Conservation (phyloP, 306 rosid genomes). For the Sicyos edulis region DNA sequence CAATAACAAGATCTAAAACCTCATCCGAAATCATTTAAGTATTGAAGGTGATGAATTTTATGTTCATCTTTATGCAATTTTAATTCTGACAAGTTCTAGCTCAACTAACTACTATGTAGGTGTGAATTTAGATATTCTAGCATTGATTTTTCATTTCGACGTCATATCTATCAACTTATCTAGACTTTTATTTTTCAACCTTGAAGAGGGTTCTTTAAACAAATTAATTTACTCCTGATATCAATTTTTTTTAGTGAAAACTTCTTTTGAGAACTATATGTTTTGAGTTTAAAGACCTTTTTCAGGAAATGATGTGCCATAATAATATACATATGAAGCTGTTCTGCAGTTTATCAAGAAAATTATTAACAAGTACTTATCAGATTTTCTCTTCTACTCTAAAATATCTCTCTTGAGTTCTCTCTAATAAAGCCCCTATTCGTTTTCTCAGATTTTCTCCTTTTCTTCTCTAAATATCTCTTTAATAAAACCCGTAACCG, state of each 20-base stretch:
- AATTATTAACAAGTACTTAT: background rate
- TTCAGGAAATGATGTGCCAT: background rate
- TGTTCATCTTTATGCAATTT: background rate
- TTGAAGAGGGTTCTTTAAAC: background rate
- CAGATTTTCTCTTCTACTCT: too few relatives aligned
- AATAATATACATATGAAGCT: background rate
- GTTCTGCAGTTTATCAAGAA: background rate
- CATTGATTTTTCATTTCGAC: background rate
- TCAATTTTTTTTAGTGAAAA: background rate
- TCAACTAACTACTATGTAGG: constrained; percentile 6
- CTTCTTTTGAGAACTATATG: background rate
- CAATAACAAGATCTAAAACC: constrained; percentile 1
- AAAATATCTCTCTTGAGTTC: too few relatives aligned
- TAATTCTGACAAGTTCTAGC: background rate
- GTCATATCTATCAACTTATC: background rate
- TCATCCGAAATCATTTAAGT: background rate
- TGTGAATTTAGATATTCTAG: background rate
- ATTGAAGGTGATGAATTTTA: background rate
- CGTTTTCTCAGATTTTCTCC: too few relatives aligned
- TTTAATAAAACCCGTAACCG: too few relatives aligned
- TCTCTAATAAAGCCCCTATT: too few relatives aligned
- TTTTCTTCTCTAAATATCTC: too few relatives aligned
- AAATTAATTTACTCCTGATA: background rate
- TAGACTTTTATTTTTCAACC: background rate
- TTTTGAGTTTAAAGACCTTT: background rate